Base-by-base conservation (phyloP, 768 basidiomycete genomes). In the Pisolithus marmoratus region DNA sequence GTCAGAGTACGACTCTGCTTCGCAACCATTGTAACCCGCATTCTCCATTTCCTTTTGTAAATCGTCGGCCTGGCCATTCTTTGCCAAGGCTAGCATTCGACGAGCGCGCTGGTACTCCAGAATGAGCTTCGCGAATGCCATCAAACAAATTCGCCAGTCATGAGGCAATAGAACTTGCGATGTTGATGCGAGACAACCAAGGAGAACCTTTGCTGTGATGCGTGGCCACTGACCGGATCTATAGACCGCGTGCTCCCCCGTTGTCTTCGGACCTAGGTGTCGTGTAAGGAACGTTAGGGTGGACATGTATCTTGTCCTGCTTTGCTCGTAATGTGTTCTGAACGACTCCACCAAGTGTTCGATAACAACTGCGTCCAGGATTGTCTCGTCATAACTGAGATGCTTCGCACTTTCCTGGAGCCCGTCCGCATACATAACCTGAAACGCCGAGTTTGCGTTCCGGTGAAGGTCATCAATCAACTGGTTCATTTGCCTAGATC, bases 141-240 rank as follows among this genome's bases (percentile, higher is more conserved):
- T 53, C 17, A 77, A 55, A 53, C 51, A 60, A 15, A 50, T 29
- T 46, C 54, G 50, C 75, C 76, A 77, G 12, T 55, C 22, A 1
- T 48, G 22, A 2, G 63, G 38, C 20, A 70, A 46, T 6, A 2
- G 15, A 3, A 27, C 56, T 1, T 31, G 20, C 4, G 64, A 63
- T 6, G 60, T 55, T 12, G 62, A 65, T 8, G 67, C 62, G 40
- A 76, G 60, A 7, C 40, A 55, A 17, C 50, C 51, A n/a, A 76
- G 59, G 17, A 77, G 61, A 2, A 58, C 46, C 41, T 59, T 59
- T 2, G 60, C 23, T 4, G 70, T 70, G 17, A 72, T 47, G 4
- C 67, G 63, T 14, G 75, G 76, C 74, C 75, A 76, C 51, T 68
- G 60, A 8, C 67, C 67, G 0, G 65, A 54, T 17, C 40, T 31